A percentile compares a stretch with the other conserved stretches of the same genome.
Evolutionary conservation across 2,329 filamentous ascomycete species (phyloP).

Genomic region (Penicillium sp.): DNA sequence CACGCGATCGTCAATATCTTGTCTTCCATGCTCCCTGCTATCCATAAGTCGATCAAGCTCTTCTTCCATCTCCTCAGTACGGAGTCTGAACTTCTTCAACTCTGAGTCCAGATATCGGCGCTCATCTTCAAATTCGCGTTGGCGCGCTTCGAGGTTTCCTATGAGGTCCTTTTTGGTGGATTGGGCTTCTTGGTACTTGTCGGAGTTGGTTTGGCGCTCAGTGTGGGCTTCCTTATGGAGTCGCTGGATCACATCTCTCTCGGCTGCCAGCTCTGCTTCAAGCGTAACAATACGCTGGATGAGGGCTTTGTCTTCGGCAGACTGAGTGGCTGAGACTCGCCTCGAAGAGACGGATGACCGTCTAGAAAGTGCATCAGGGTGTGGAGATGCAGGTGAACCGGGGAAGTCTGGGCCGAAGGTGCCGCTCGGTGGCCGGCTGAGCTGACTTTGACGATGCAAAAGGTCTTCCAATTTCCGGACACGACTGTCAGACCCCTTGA

Average conservation of each 20-base stretch:
- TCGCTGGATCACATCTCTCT: constrained; percentile 66
- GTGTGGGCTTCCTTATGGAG: constrained; percentile 69
- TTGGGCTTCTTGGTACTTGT: constrained; percentile 77
- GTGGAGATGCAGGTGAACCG: constrained; percentile 43
- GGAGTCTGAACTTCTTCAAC: constrained; percentile 71
- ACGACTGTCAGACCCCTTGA: constrained; percentile 83
- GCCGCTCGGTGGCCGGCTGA: constrained; percentile 54
- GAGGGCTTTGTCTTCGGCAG: constrained; percentile 60
- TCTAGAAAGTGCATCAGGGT: constrained; percentile 49
- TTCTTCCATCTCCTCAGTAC: constrained; percentile 85
- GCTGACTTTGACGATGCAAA: constrained; percentile 74
- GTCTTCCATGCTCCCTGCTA: constrained; percentile 78
- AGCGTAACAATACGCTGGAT: constrained; percentile 64
- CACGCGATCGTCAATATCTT: constrained; percentile 66
- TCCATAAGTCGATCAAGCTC: constrained; percentile 83
- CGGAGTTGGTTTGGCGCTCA: constrained; percentile 59
- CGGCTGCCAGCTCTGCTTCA: constrained; percentile 73
- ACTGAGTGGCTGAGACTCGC: constrained; percentile 61
- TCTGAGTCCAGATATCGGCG: constrained; percentile 80
- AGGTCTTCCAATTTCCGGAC: constrained; percentile 89
- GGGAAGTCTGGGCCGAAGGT: constrained; percentile 48
- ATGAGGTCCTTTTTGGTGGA: constrained; percentile 92
- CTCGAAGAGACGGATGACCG: constrained; percentile 62
- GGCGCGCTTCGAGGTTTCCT: constrained; percentile 89
- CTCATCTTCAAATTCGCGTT: constrained; percentile 83